phyloP scores from a whole-genome alignment of 495 filamentous ascomycete species.

The Penicillium ucsense region DNA sequence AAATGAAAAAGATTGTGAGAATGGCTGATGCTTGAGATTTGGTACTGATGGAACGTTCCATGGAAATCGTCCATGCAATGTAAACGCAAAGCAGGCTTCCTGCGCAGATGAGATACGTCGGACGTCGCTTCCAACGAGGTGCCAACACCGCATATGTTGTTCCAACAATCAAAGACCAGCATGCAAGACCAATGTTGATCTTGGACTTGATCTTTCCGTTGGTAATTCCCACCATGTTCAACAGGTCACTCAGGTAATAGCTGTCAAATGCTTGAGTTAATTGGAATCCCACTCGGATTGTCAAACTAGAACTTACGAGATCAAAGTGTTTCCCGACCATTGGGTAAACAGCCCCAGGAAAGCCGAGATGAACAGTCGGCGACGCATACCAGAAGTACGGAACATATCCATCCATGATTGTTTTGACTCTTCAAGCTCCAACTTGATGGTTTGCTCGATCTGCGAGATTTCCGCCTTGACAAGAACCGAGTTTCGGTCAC shows the following conservation, averaged over 20 bases:
- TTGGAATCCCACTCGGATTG: background rate
- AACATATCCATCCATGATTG: conserved; percentile 48
- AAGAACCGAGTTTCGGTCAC: conserved; percentile 41
- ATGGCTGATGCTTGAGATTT: conserved; percentile 33
- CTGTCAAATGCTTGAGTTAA: conserved; percentile 14
- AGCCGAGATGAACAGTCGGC: conserved; percentile 46
- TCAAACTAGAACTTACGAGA: conserved; percentile 27
- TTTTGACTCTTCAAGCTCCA: conserved; percentile 46
- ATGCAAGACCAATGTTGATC: conserved; percentile 49
- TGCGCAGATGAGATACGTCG: conserved; percentile 50
- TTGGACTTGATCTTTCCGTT: conserved; percentile 42
- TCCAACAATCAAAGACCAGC: conserved; percentile 47
- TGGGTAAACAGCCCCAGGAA: conserved; percentile 55
- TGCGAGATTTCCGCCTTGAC: conserved; percentile 52
- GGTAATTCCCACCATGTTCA: conserved; percentile 40
- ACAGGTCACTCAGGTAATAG: conserved; percentile 45
- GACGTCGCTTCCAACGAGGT: conserved; percentile 41
- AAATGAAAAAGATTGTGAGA: conserved; percentile 53
- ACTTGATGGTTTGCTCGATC: conserved; percentile 47
- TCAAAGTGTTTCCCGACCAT: conserved; percentile 56
- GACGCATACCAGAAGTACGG: conserved; percentile 42
- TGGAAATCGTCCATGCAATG: conserved; percentile 50
- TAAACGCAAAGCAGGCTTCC: conserved; percentile 44
- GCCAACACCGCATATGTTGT: conserved; percentile 43
- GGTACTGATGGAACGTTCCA: conserved; percentile 41